Conservation (phyloP, 352 stramenopile species). For the Phytophthora sojae region DNA sequence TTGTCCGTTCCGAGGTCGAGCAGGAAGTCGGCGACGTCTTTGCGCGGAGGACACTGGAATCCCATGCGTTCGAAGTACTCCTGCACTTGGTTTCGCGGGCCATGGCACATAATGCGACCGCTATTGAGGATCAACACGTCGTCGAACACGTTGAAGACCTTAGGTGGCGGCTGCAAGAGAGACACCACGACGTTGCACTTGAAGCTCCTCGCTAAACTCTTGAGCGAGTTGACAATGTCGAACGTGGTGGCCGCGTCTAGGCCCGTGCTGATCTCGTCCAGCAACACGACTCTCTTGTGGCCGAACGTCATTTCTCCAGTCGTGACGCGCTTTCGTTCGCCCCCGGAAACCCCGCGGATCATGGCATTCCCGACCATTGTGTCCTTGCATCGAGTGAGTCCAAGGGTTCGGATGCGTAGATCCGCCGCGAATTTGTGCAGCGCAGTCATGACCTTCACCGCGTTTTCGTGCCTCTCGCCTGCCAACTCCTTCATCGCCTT, state of each 20-base stretch:
- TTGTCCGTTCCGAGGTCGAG: conserved; percentile 54
- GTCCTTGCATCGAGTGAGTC: conserved; percentile 51
- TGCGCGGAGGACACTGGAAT: conserved; percentile 44
- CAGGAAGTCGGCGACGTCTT: conserved; percentile 55
- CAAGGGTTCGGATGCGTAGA: conserved; percentile 37
- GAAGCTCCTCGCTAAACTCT: conserved; percentile 47
- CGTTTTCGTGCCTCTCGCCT: conserved; percentile 32
- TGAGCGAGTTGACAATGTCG: conserved; percentile 57
- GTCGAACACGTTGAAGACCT: conserved; percentile 95
- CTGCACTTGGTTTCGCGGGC: conserved; percentile 33
- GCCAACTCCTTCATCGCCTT: conserved; percentile 41
- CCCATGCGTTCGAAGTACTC: conserved; percentile 55
- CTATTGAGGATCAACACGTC: conserved; percentile 91
- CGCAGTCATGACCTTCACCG: conserved; percentile 29
- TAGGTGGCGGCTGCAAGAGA: conserved; percentile 90
- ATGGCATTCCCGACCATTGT: conserved; percentile 63
- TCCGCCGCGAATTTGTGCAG: conserved; percentile 38
- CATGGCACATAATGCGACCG: conserved; percentile 85
- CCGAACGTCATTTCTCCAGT: conserved; percentile 86
- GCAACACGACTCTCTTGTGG: conserved; percentile 66
- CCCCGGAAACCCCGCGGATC: conserved; percentile 72
- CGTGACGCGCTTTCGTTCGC: conserved; percentile 91
- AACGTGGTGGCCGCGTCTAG: conserved; percentile 58
- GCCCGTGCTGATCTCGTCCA: conserved; percentile 81
- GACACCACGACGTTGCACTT: conserved; percentile 67